Percentiles rank a stretch among this genome's conserved stretches.
phyloP scores from a whole-genome alignment of 257 asterid genomes.

The Ilex aquifolium region DNA sequence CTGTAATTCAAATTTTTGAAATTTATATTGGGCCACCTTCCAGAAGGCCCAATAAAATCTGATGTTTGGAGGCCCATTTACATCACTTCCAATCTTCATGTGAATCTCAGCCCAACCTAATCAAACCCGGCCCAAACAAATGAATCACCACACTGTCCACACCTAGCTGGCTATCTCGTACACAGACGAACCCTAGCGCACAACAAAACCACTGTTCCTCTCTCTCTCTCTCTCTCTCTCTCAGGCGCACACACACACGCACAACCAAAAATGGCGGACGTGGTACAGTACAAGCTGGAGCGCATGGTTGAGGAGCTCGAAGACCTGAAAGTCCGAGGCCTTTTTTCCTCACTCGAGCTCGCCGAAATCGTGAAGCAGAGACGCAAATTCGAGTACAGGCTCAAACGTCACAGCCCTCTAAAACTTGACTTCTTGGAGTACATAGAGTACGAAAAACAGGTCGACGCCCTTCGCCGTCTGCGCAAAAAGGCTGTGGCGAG shows the following conservation, averaged over 20 bases:
- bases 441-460: constrained; percentile 71
- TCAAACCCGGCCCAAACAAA: no score
- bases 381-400: constrained; percentile 88
- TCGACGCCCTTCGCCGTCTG: constrained; percentile 67
- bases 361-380: constrained; percentile 88
- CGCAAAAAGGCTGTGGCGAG: constrained; percentile 41
- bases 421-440: constrained; percentile 66
- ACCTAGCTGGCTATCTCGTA: neutral
- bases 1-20: no score
- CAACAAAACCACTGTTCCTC: neutral
- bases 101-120: no score
- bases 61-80: no score
- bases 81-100: no score
- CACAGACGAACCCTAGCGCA: neutral
- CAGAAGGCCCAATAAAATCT: no score
- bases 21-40: no score
- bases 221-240: neutral
- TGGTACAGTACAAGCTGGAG: constrained; percentile 82
- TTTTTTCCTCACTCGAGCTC: constrained; percentile 69
- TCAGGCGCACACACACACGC: neutral
- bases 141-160: no score
- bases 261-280: constrained; percentile 65
- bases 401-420: constrained; percentile 83
- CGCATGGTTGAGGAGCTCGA: constrained; percentile 89
- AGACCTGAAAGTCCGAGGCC: constrained; percentile 67